Evolutionary conservation across 345 rosid species (phyloP), one percentile per base, ranked within the genome.

Genomic region (Populus nigra): DNA sequence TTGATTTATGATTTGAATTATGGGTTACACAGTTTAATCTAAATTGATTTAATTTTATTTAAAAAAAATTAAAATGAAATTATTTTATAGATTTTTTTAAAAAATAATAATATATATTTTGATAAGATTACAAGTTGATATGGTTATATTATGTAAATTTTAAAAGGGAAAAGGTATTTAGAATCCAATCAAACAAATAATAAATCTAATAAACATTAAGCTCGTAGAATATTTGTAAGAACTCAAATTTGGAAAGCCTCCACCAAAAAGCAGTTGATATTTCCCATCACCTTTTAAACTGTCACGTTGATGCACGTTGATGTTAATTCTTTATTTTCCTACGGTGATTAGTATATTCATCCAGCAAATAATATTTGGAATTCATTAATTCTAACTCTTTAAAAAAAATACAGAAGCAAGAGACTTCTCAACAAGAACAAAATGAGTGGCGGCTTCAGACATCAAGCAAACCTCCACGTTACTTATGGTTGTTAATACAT

Each of bases 21-120:
- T 33, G 5, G 1, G 0, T 33, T 33, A 33, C 5, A 33, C 3
- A 0, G 2, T 33, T 4, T 33, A 33, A 0, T 33, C 5, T 0
- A 0, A 33, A 0, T 4, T 33, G 5, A 33, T 4, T 0, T 33
- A 4, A 33, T 33, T 33, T 33, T 4, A 33, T 33, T 33, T 33
- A 4, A 29, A 29, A 27, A 27, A 29, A 29, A 29, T 0, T 29
- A 29, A 29, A 29, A 27, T 27, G 3, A 39, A 8, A 39, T 39
- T 39, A 8, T 7, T 33, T 33, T 33, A 3, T 4, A 3, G 35
- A 31, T 31, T 31, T 31, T 33, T 33, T 33, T 3, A 0, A 33
- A 3, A 33, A 3, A 31, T 31, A 29, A 29, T 29, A 29, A 33
- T 33, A 33, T 33, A 33, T 33, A 33, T 33, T 0, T 33, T 33